These are phyloP conservation scores for Penicillium argentinense DNA, from an alignment of 495 filamentous ascomycete species.

Conservation along the genomic window DNA sequence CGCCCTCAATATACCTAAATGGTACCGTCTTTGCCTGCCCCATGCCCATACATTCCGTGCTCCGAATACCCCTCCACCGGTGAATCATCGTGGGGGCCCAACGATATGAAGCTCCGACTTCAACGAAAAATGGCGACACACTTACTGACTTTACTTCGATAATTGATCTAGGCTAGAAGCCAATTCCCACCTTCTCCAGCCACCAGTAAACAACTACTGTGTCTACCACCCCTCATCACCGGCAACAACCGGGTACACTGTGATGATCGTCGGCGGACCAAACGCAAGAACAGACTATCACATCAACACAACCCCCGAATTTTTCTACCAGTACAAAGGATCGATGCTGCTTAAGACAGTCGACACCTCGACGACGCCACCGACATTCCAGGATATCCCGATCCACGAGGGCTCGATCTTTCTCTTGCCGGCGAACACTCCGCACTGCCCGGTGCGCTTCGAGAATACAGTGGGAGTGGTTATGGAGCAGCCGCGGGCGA, in stretches of 20 bases:
- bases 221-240: constrained; percentile 69
- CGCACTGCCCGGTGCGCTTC: constrained; percentile 77
- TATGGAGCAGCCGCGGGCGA: constrained; percentile 79
- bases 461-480: constrained; percentile 77
- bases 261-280: constrained; percentile 89
- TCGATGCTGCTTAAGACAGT: constrained; percentile 94
- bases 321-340: constrained; percentile 96
- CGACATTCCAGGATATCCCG: constrained; percentile 73
- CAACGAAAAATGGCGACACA: not conserved
- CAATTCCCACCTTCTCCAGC: constrained; percentile 90
- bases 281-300: constrained; percentile 98
- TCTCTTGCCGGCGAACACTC: constrained; percentile 85
- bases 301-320: constrained; percentile 94
- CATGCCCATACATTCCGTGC: constrained; percentile 9
- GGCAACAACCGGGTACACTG: constrained; percentile 45
- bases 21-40: constrained; percentile 48
- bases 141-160: not conserved
- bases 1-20: constrained; percentile 78
- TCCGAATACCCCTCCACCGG: constrained; percentile 26
- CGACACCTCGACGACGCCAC: constrained; percentile 52
- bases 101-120: not conserved
- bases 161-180: constrained; percentile 74
- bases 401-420: constrained; percentile 96
- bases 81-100: constrained; percentile 15
- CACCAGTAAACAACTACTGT: constrained; percentile 96